Evolutionary conservation across 352 stramenopile species (phyloP).

Genomic region (Aphanomyces astaci): DNA sequence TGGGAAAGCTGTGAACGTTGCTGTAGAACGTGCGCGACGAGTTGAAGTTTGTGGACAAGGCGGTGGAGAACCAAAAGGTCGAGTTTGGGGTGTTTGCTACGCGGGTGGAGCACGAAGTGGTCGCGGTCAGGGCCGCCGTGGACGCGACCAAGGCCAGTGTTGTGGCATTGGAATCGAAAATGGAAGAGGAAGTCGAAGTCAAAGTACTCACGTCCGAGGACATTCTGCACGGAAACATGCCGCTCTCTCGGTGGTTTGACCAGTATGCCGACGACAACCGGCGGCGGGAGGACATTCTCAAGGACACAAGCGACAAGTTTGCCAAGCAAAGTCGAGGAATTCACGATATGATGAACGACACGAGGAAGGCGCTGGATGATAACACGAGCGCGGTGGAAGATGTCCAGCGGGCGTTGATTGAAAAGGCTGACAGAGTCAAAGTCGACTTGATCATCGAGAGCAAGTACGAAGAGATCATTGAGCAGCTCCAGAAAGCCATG

Average conservation of each 20-base stretch:
- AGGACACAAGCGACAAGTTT: constrained; percentile 76
- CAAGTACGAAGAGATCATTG: constrained; percentile 90
- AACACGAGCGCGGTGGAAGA: constrained; percentile 80
- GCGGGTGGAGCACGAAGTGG: constrained; percentile 44
- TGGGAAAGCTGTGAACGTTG: too few species aligned
- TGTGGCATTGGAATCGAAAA: constrained; percentile 76
- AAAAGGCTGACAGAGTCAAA: constrained; percentile 72
- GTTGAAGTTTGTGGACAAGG: constrained; percentile 36
- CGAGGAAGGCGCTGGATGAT: constrained; percentile 66
- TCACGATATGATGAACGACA: constrained; percentile 82
- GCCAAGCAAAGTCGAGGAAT: constrained; percentile 71
- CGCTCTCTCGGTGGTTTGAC: constrained; percentile 77
- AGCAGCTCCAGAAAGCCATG: constrained; percentile 84
- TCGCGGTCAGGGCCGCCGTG: constrained; percentile 48
- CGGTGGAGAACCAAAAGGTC: constrained; percentile 36
- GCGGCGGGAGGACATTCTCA: constrained; percentile 65
- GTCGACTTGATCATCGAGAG: constrained; percentile 85
- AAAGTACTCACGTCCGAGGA: constrained; percentile 72
- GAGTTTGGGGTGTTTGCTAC: constrained; percentile 45
- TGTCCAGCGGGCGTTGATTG: constrained; percentile 63
- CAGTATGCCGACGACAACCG: constrained; percentile 55
- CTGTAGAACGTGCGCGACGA: constrained; percentile 34
- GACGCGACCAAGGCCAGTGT: constrained; percentile 73
- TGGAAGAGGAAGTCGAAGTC: constrained; percentile 77
- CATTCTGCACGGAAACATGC: constrained; percentile 67